Evolutionary conservation across 805 yeast species (phyloP), one percentile per base, ranked within the genome.

Genomic region (Alloascoidea hylecoeti): DNA sequence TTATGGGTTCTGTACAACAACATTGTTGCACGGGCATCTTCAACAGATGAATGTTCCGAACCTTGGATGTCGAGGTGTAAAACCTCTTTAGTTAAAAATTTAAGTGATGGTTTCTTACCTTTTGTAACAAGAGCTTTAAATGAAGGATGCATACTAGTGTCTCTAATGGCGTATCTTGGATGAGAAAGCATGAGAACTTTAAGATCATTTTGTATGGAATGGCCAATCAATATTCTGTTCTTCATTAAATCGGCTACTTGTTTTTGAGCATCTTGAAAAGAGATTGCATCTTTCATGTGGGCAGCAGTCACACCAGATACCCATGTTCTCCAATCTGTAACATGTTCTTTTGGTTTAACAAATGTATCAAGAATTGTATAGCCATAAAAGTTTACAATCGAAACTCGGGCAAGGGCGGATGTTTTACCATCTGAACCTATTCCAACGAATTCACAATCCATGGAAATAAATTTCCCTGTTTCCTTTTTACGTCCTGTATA

Each of bases 371-470:
- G 63, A 0, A 88, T 51, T 0, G 72, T 65, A 44, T 72, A 70
- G 0, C 96, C 96, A 49, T 72, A 78, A 52, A 66, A 84, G 52
- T 88, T 85, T 3, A 88, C 96, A 9, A 88, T 61, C 0, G 96
- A 84, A 0, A 86, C 92, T 46, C 96, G 66, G 0, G 95, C 96
- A 13, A 88, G 61, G 1, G 77, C 89, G 3, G 85, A 75, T 28
- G 50, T 49, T 5, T 52, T 42, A 4, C 94, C 94, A 5, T 75
- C 77, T 3, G 69, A 71, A 0, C 95, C 96, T 2, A 81, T 78
- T 6, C 96, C 96, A 2, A 88, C 96, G 63, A 88, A 86, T 49
- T 88, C 97, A 61, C 96, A 86, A 57, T 88, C 97, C 43, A 88
- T 72, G 1, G 95, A 84, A 2, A 86, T 42, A 46, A 70, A 86